Base-by-base conservation (phyloP, 441 rosid species). In the Cnidoscolus chayamansa region DNA sequence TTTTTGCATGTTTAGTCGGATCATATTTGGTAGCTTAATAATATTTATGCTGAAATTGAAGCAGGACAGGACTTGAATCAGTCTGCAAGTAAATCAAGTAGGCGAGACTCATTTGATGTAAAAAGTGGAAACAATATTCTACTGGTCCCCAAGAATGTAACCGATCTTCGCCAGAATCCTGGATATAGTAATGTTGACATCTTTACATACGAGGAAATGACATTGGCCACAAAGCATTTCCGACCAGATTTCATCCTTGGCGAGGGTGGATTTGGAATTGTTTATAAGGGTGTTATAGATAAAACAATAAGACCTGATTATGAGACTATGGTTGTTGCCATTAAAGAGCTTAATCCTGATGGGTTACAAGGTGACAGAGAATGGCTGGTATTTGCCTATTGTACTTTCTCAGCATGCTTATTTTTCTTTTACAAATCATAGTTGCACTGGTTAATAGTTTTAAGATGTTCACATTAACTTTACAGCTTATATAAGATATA, bases 301-400 rank as follows among this genome's bases (percentile, higher is more conserved):
- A 89, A 84, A 53, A 83, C 56, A 54, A 84, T 93, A 55, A 84
- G 97, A 80, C 75, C 80, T 61, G 95, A 90, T 67, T 91, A 85
- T 76, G 71, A 79, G 64, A 81, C 90, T 51, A 84, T 87, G 0
- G 67, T 78, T 68, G 98, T 95, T 63, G 99, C 98, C 37, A 86
- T 95, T 61, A 95, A 95, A 86, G 91, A 93, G 84, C 96, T 95
- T 76, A 90, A 90, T 83, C 98, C 89, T 4, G 95, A 88, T 31
- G 99, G 99, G 4, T 87, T 89, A 74, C 99, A 96, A 73, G 99
- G 99, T 65, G 99, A 96, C 88, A 79, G 97, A 82, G 99, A 96
- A 83, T 96, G 99, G 99, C 94, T 93, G 97, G 98, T 94, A 92
- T 60, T 59, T 40, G 13, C 70, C 72, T 73, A 16, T 50, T 64